Base-by-base conservation (phyloP, 169 alveolate genomes). In the Plasmodium gallinaceum region DNA sequence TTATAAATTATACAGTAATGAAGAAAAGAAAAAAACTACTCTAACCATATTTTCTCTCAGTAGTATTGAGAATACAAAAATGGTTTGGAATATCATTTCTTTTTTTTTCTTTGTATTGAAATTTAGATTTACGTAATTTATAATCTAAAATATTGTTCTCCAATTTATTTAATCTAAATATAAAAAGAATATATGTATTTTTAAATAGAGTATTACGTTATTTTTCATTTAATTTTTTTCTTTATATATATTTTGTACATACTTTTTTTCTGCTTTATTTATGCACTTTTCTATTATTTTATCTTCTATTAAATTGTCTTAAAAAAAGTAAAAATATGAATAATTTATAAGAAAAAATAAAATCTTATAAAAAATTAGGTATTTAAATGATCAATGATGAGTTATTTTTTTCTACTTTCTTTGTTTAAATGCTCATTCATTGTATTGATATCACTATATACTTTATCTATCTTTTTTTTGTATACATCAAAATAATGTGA, bases 81-180 rank as follows among this genome's bases (percentile, higher is more conserved):
- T 80, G 90, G n/a, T 61, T 68, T 69, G 90, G 90, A 18, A 80
- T 80, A 45, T 80, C 90, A 42, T 68, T n/a, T 66, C 85, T 65
- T 14, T 58, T 45, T 14, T 68, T 80, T 26, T 24, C 57, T 70
- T 80, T 66, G 39, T 51, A 24, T 18, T 61, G 66, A 24, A 80
- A 80, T 66, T 80, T 52, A 32, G 48, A 42, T 60, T 80, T 80
- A 16, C 52, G 57, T 32, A 80, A 22, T 61, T 69, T 80, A 83
- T 80, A 80, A 69, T 69, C 66, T 80, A 80, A 70, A 72, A 80
- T 60, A 68, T 66, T 80, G 20, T 80, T 73, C 54, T 80, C 90
- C 20, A 80, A 32, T 42, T 32, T 37, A 68, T 68, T 68, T 66
- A 66, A 80, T 80, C 90, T 80, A 22, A 9, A 58, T 7, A 45